These are phyloP conservation scores for Taiozyma sp. DNA, from an alignment of 1,139 yeast species.

Conservation along the genomic window DNA sequence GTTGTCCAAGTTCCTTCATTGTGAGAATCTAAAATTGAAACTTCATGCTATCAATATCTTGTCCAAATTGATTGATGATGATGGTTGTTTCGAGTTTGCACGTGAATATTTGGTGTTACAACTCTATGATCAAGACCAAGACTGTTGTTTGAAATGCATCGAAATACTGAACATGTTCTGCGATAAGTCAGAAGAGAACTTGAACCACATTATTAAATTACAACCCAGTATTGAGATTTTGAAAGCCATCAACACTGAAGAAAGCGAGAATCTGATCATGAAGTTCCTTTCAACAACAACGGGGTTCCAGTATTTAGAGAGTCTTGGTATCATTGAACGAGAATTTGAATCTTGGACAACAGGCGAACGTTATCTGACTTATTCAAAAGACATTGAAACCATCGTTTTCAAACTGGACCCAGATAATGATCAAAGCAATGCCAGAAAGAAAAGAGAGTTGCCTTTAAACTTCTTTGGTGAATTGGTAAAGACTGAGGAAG, in stretches of 20 bases:
- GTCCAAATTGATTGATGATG: slow-evolving; percentile 35
- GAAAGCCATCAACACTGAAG: slow-evolving; percentile 31
- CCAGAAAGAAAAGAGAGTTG: slow-evolving; percentile 19
- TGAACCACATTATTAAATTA: slow-evolving; percentile 37
- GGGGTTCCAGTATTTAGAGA: slow-evolving; percentile 50
- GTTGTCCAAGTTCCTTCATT: slow-evolving; percentile 56
- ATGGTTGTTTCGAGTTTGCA: slow-evolving; percentile 23
- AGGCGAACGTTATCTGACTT: slow-evolving; percentile 44
- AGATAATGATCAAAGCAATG: slow-evolving; percentile 3
- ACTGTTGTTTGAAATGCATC: slow-evolving; percentile 55
- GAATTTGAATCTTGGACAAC: slow-evolving; percentile 56
- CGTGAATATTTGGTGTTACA: slow-evolving; percentile 56
- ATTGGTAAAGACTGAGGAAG: slow-evolving; percentile 76
- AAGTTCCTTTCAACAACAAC: slow-evolving; percentile 47
- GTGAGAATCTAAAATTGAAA: slow-evolving; percentile 49
- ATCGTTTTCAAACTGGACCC: slow-evolving; percentile 17
- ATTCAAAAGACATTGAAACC: slow-evolving; percentile 46
- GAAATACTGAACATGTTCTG: slow-evolving; percentile 44
- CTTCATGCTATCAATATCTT: slow-evolving; percentile 50
- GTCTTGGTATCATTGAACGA: slow-evolving; percentile 44
- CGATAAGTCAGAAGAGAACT: slow-evolving; percentile 30
- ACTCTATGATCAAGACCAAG: slow-evolving; percentile 58
- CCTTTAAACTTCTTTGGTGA: slow-evolving; percentile 79
- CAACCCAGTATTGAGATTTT: slow-evolving; percentile 34
- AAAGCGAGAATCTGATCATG: slow-evolving; percentile 43